Percentiles rank a stretch among this genome's conserved stretches.
Conservation (phyloP, 1,284 basidiomycete genomes). For the Apiotrichum porosum region DNA sequence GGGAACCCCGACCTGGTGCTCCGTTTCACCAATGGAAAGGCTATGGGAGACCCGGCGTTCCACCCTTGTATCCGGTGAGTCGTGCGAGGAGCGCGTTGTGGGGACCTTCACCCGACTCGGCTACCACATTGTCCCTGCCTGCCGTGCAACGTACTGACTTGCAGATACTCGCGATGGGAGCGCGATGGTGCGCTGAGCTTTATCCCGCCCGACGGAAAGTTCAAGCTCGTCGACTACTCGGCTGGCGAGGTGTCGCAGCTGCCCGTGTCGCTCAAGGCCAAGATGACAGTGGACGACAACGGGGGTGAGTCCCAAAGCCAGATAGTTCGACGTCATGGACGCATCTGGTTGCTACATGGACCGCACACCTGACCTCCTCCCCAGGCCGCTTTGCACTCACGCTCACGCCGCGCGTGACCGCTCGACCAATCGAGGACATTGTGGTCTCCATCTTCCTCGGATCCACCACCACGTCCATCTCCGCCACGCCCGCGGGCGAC, state of each 20-base stretch:
- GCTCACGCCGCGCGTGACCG: slow-evolving; percentile 62
- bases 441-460: slow-evolving; percentile 69
- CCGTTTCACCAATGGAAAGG: slow-evolving; percentile 70
- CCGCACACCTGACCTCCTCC: too few species aligned
- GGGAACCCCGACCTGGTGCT: slow-evolving; percentile 84
- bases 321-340: too few species aligned
- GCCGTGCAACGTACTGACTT: too few species aligned
- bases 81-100: neutral
- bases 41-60: slow-evolving; percentile 74
- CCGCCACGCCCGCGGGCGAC: slow-evolving; percentile 45
- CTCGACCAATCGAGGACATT: slow-evolving; percentile 64
- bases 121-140: too few species aligned
- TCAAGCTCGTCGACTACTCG: slow-evolving; percentile 80
- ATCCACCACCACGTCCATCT: slow-evolving; percentile 57
- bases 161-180: slow-evolving; percentile 71
- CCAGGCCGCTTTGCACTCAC: slow-evolving; percentile 67
- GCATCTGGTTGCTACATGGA: too few species aligned
- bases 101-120: too few species aligned
- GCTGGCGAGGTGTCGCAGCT: slow-evolving; percentile 53
- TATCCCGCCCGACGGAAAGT: slow-evolving; percentile 89
- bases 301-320: slow-evolving; percentile 54
- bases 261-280: slow-evolving; percentile 62
- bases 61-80: slow-evolving; percentile 83
- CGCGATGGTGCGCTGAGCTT: slow-evolving; percentile 79
- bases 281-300: slow-evolving; percentile 58